Conservation (phyloP, 1,139 yeast genomes). For the Lodderomyces elongisporus region DNA sequence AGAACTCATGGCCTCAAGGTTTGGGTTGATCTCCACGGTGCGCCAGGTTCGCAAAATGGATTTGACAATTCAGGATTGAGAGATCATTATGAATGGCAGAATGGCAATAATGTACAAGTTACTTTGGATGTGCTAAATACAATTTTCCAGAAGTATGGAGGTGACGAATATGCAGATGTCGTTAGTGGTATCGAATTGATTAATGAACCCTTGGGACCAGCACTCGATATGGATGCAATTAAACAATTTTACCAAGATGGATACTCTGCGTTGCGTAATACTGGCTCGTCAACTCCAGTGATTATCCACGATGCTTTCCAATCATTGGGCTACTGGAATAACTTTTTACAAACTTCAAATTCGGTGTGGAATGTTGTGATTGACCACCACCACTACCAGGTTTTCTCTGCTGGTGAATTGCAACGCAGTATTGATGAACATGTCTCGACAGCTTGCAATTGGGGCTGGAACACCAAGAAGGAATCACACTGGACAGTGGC, state of each 20-base stretch:
- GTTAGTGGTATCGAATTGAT: conserved; percentile 79
- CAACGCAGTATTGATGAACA: conserved; percentile 55
- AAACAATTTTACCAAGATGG: conserved; percentile 53
- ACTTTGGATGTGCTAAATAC: conserved; percentile 49
- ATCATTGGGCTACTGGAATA: conserved; percentile 58
- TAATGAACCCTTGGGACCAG: conserved; percentile 85
- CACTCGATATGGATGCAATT: conserved; percentile 53
- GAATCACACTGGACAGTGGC: conserved; percentile 73
- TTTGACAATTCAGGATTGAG: conserved; percentile 92
- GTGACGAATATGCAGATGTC: conserved; percentile 59
- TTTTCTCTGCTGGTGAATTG: conserved; percentile 64
- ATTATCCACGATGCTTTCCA: conserved; percentile 75
- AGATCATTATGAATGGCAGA: conserved; percentile 58
- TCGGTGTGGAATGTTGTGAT: conserved; percentile 62
- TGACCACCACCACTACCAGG: conserved; percentile 93
- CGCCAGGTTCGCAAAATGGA: conserved; percentile 97
- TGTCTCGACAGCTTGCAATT: conserved; percentile 54
- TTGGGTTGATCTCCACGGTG: conserved; percentile 94
- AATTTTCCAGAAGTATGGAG: conserved; percentile 59
- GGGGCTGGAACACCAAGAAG: conserved; percentile 45
- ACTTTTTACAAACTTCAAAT: conserved; percentile 33
- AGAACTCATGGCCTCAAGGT: conserved; percentile 57
- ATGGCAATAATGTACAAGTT: conserved; percentile 42
- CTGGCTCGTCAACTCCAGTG: conserved; percentile 48
- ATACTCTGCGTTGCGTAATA: conserved; percentile 46